phyloP scores from a whole-genome alignment of 208 protist genomes.

The Leishmania turanica region DNA sequence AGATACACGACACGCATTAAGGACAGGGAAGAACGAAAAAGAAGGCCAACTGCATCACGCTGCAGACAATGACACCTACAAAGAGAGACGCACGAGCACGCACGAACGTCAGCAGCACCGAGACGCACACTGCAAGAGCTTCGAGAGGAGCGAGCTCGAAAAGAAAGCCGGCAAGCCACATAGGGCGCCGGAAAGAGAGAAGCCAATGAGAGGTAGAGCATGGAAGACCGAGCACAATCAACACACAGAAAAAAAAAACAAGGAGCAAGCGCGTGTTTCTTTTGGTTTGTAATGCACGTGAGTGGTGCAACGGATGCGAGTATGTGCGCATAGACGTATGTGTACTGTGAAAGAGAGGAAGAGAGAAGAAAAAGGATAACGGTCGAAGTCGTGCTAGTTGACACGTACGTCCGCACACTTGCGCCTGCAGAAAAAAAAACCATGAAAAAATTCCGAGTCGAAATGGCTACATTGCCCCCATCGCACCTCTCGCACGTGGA shows the following conservation, averaged over 20 bases:
- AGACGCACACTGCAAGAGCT: not conserved
- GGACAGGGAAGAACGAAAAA: conserved; percentile 1
- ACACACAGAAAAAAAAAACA: not conserved
- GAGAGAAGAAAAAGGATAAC: not conserved
- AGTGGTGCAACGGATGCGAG: not conserved
- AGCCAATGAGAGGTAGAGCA: not conserved
- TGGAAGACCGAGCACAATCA: conserved; percentile 1
- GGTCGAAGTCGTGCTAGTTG: not conserved
- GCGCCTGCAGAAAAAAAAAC: not conserved
- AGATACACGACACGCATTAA: not conserved
- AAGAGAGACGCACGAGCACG: not conserved
- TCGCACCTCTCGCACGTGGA: not conserved
- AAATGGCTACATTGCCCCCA: not conserved
- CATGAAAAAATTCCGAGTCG: not conserved
- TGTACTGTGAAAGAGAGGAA: not conserved
- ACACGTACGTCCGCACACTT: not conserved
- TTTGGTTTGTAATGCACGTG: not conserved
- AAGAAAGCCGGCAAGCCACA: not conserved
- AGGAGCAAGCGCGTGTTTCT: not conserved
- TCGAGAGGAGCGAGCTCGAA: not conserved
- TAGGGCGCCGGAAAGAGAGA: not conserved
- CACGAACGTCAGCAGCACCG: not conserved
- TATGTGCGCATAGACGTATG: not conserved
- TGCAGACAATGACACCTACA: not conserved
- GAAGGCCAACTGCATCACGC: not conserved